These are phyloP conservation scores for Alternaria novae-zelandiae DNA, from an alignment of 2,329 filamentous ascomycete species.

Conservation along the genomic window DNA sequence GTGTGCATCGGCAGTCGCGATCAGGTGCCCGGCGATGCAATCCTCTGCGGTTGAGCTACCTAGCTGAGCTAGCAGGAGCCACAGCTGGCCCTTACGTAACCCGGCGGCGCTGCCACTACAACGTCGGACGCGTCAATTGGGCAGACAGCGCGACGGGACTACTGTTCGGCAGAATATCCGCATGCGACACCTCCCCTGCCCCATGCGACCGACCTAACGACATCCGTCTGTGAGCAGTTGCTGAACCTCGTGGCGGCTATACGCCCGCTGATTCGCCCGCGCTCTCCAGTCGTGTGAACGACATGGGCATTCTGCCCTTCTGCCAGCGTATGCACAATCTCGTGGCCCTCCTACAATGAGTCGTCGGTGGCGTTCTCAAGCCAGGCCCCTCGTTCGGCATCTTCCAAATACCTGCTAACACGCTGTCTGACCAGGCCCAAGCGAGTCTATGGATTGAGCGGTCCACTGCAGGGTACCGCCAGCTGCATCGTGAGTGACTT, in stretches of 20 bases:
- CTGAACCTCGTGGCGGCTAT: conserved; percentile 25
- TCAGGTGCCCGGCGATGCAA: conserved; percentile 7
- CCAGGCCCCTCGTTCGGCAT: conserved; percentile 37
- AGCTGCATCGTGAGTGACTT: conserved; percentile 34
- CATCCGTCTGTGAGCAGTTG: conserved; percentile 12
- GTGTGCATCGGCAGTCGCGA: conserved; percentile 4
- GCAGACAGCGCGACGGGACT: conserved; percentile 4
- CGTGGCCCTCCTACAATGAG: conserved; percentile 42
- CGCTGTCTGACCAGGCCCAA: conserved; percentile 28
- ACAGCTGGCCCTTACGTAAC: conserved; percentile 18
- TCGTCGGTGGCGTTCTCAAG: conserved; percentile 27
- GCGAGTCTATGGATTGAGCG: conserved; percentile 33
- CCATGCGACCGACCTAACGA: conserved; percentile 15
- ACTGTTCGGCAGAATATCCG: conserved; percentile 24
- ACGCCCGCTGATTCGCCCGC: conserved; percentile 33
- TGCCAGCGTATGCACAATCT: conserved; percentile 43
- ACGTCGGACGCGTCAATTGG: conserved; percentile 16
- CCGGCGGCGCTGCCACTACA: conserved; percentile 1
- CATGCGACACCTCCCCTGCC: conserved; percentile 13
- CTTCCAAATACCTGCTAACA: conserved; percentile 31
- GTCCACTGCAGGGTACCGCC: conserved; percentile 25
- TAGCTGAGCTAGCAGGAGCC: conserved; percentile 11
- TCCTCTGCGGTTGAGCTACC: conserved; percentile 16
- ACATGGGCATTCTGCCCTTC: conserved; percentile 34
- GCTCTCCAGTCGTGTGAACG: conserved; percentile 28